These are phyloP conservation scores for Ceratocystis papillata DNA, from an alignment of 2,329 filamentous ascomycete genomes.

Conservation along the genomic window DNA sequence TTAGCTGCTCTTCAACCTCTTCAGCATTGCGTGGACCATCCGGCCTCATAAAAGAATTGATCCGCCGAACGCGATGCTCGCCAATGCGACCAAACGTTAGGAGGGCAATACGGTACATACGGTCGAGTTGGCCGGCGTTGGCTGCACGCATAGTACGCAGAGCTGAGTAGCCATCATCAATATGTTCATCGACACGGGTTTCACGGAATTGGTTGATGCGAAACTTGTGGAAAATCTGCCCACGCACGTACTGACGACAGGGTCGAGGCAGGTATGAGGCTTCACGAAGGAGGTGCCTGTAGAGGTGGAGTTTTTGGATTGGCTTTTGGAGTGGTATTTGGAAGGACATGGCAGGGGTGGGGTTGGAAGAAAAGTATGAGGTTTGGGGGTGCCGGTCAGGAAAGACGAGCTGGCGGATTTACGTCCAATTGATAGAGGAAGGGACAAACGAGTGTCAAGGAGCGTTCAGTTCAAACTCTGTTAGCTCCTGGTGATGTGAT, in stretches of 20 bases:
- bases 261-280: constrained; percentile 47
- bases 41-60: constrained; percentile 33
- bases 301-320: constrained; percentile 36
- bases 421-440: too few relatives aligned
- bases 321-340: constrained; percentile 31
- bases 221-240: constrained; percentile 39
- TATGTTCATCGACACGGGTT: constrained; percentile 28
- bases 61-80: constrained; percentile 40
- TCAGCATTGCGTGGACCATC: constrained; percentile 35
- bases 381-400: neutral
- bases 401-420: too few relatives aligned
- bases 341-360: constrained; percentile 16
- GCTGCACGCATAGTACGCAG: constrained; percentile 44
- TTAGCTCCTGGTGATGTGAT: too few relatives aligned
- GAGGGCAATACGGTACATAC: constrained; percentile 40
- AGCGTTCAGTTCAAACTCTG: too few relatives aligned
- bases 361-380: neutral
- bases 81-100: constrained; percentile 45
- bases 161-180: constrained; percentile 35
- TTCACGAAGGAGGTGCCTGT: constrained; percentile 51
- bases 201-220: constrained; percentile 33
- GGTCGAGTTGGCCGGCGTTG: constrained; percentile 39
- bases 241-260: constrained; percentile 37
- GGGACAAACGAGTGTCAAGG: too few relatives aligned
- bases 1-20: constrained; percentile 33